Evolutionary conservation across 495 filamentous ascomycete genomes (phyloP), one percentile per base, ranked within the genome.

Genomic region (Bacidia rubella): DNA sequence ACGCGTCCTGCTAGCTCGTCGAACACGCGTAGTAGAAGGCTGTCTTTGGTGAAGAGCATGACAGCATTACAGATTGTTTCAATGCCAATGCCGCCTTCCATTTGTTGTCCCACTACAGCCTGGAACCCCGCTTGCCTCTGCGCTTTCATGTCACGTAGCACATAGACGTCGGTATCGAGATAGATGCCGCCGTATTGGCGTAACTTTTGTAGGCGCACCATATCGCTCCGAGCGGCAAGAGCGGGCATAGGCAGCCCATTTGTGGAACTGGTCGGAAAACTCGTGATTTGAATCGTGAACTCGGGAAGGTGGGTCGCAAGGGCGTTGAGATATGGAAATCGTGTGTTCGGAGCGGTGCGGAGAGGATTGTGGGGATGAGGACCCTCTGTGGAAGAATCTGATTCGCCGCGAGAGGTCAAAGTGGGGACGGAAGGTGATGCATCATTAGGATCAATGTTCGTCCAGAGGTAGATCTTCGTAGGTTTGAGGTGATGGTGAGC

Each of bases 101-200:
- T 7, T 51, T 54, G 51, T 1, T 26, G 15, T n/a, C 51, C 51
- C 7, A 54, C 25, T 12, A 54, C 24, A 15, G 46, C 47, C 12
- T 29, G 2, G 25, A 51, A 54, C 0, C 51, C 51, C 1, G 40
- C 11, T 15, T 22, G 51, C 1, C 51, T n/a, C 27, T 47, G 23
- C 0, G 51, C 15, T 2, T 21, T n/a, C 3, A 54, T 11, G 2
- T 47, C 40, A 17, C 43, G 21, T 3, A 54, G 27, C 11, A 47
- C 23, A 32, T 54, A 54, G 12, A 38, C 51, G 24, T 54, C 51
- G 11, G 23, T 25, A n/a, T 54, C 51, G 12, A 54, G 51, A 21
- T 54, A 54, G 1, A 49, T 54, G 12, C 51, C 51, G 11, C 51
- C 51, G 3, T 23, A 20, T 15, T 32, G 38, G 12, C 38, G 9